Evolutionary conservation across 345 rosid genomes (phyloP), one percentile per base, ranked within the genome.

Genomic region (Ricinus communis): DNA sequence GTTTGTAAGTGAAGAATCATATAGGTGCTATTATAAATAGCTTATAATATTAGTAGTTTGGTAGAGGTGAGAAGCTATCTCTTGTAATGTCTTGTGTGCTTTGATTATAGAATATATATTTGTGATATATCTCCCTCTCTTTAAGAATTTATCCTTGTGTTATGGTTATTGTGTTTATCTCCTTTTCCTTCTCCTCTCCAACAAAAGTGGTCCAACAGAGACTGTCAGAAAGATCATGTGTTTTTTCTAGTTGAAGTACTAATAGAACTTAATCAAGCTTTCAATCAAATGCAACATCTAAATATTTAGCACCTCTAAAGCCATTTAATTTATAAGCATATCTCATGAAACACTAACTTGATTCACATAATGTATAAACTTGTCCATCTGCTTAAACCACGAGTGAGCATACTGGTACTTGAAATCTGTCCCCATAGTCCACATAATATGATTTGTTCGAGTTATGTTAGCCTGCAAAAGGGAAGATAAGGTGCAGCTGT

Each of bases 341-440:
- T 41, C 25, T 33, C 18, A 12, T 10, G 65, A 22, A 30, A 45
- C 1, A 45, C 79, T 56, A 31, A 77, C 81, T 72, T 66, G 64
- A 64, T 77, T 77, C 24, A 83, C 89, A 47, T 86, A 86, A 57
- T 86, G 85, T 57, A 86, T 83, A 54, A 86, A 76, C 71, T 83
- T 86, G 82, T 86, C 89, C 89, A 86, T 83, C 62, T 80, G 80
- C 56, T 65, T 65, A 71, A 68, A 86, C 89, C 89, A 86, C 30
- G 87, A 70, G 24, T 67, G 80, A 19, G 89, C 89, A 65, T 83
- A 86, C 47, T 86, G 89, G 69, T 86, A 86, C 70, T 78, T 74
- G 74, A 86, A 86, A 76, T 86, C 87, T 14, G 84, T 80, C 33
- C 89, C 87, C 89, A 86, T 86, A 5, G 84, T 81, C 82, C 84